phyloP scores from a whole-genome alignment of 1,139 yeast species.

The Lodderomyces oxycetoniae region DNA sequence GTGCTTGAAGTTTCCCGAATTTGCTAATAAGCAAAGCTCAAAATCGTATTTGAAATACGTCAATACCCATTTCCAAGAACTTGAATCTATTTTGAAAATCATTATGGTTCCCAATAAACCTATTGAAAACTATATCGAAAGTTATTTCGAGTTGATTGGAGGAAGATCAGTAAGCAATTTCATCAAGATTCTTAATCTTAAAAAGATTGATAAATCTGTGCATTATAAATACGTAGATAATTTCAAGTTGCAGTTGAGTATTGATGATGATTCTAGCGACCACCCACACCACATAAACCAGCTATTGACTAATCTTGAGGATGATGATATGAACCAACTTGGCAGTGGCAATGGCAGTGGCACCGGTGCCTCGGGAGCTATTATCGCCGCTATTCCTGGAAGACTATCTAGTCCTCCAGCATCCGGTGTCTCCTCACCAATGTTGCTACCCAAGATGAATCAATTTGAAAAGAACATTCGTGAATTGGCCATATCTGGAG shows the following conservation, averaged over 20 bases:
- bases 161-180: constrained; percentile 64
- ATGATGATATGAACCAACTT: constrained; percentile 9
- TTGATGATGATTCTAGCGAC: constrained; percentile 26
- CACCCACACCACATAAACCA: constrained; percentile 28
- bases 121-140: constrained; percentile 55
- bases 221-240: constrained; percentile 53
- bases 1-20: constrained; percentile 49
- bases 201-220: constrained; percentile 48
- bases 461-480: constrained; percentile 52
- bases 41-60: constrained; percentile 47
- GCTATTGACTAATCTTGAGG: constrained; percentile 27
- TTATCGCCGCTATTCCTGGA: not conserved
- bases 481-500: constrained; percentile 50
- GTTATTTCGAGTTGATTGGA: constrained; percentile 62
- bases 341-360: not conserved
- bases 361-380: not conserved
- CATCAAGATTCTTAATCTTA: constrained; percentile 57
- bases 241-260: constrained; percentile 54
- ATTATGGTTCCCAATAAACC: constrained; percentile 63
- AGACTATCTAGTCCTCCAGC: constrained; percentile 10
- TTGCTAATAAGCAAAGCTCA: constrained; percentile 28
- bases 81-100: constrained; percentile 64
- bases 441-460: constrained; percentile 38
- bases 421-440: constrained; percentile 26
- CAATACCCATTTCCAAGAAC: constrained; percentile 42